These are phyloP conservation scores for Phialocephala subalpina DNA, from an alignment of 2,329 filamentous ascomycete species.

Conservation along the genomic window DNA sequence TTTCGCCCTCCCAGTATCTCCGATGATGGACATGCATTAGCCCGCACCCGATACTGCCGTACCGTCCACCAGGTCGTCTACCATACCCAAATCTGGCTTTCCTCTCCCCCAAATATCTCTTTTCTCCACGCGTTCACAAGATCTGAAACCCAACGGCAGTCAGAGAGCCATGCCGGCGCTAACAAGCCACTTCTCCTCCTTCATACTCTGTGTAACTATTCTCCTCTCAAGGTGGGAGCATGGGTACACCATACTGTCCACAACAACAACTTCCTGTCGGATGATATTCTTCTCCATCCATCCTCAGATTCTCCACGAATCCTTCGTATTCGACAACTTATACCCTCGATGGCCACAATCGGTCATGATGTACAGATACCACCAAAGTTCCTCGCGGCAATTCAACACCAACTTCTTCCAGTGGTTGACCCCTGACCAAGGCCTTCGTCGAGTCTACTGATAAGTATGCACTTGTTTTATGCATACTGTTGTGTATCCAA, in stretches of 20 bases:
- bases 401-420: neutral
- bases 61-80: conserved; percentile 21
- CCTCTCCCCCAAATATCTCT: conserved; percentile 26
- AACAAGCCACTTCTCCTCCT: neutral
- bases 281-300: neutral
- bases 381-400: conserved; percentile 19
- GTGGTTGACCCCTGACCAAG: conserved; percentile 26
- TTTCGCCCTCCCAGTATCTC: conserved; percentile 20
- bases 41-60: conserved; percentile 33
- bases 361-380: neutral
- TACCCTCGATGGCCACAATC: conserved; percentile 7
- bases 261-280: conserved; percentile 7
- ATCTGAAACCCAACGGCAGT: conserved; percentile 41
- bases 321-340: neutral
- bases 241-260: neutral
- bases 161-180: conserved; percentile 30
- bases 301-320: conserved; percentile 9
- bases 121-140: conserved; percentile 41
- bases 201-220: conserved; percentile 4
- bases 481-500: conserved; percentile 33
- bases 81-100: conserved; percentile 28
- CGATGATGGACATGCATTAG: conserved; percentile 32
- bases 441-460: conserved; percentile 37
- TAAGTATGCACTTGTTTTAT: conserved; percentile 24
- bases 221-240: neutral